Evolutionary conservation across 805 yeast species (phyloP), one percentile per base, ranked within the genome.

Genomic region (Candida hispaniensis): DNA sequence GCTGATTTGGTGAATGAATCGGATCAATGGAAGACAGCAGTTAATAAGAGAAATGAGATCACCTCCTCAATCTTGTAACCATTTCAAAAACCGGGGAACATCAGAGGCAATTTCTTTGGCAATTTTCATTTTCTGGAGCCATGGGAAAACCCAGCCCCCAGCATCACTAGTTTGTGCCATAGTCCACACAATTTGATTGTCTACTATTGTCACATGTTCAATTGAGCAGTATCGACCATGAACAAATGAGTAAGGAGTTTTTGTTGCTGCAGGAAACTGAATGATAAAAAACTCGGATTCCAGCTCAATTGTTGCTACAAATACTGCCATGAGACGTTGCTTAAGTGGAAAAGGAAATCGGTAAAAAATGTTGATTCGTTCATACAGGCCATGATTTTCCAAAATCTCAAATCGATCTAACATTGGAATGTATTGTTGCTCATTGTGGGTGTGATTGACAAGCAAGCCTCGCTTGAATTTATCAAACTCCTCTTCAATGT

Each of bases 31-130:
- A 43, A 43, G 4, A 45, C 43, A 8, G 66, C 70, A 0, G 45
- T 61, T 17, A 52, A 53, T 40, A 68, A 66, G 44, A 75, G 69
- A 49, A 58, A 58, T 41, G 52, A 52, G 23, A 49, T 47, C n/a
- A n/a, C n/a, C n/a, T n/a, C n/a, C n/a, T n/a, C n/a, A n/a, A n/a
- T 23, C 36, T 8, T 13, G 23, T n/a, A 32, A 16, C 36, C 36
- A 32, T 3, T 32, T 18, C 6, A 32, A 8, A 7, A 23, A 32
- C 12, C 24, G 28, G 16, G 18, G 28, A 10, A 32, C 36, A 14
- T 32, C 36, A 14, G 23, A 21, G 4, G 36, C 36, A 9, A 32
- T 32, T n/a, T 27, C 17, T 4, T 15, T 10, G 7, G 36, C 21
- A 18, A 32, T 32, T 4, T 22, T 23, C 23, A 23, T 27, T 17